A percentile compares a stretch with the other conserved stretches of the same genome.
phyloP scores from a whole-genome alignment of 257 asterid genomes.

The Oldenlandia corymbosa region DNA sequence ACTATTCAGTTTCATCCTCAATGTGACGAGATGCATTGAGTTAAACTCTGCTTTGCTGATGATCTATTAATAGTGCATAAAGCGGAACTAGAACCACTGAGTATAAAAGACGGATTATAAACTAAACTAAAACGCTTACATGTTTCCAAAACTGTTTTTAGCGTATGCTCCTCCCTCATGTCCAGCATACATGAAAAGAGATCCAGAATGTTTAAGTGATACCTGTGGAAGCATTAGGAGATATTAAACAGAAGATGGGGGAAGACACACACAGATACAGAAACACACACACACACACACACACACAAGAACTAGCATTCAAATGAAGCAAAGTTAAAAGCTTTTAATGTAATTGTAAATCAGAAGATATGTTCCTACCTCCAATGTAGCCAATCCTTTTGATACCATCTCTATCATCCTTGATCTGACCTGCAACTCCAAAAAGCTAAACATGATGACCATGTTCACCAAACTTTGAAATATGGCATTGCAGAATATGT shows the following conservation, averaged over 20 bases:
- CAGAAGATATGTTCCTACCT: constrained; percentile 41
- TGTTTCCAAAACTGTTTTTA: constrained; percentile 88
- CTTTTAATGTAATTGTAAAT: constrained; percentile 10
- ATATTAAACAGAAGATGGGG: constrained; percentile 7
- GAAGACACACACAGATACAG: too few relatives aligned
- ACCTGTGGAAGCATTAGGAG: constrained; percentile 44
- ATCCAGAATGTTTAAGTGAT: constrained; percentile 95
- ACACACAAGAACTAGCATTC: too few relatives aligned
- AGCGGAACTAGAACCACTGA: too few relatives aligned
- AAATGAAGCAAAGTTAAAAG: constrained; percentile 8
- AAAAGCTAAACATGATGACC: background rate
- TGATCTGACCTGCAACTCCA: constrained; percentile 51
- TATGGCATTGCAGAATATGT: background rate
- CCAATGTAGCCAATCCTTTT: constrained; percentile 81
- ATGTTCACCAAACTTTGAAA: constrained; percentile 3
- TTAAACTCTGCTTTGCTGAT: too few relatives aligned
- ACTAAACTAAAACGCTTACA: constrained; percentile 47
- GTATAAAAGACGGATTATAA: too few relatives aligned
- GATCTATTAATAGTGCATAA: too few relatives aligned
- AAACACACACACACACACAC: too few relatives aligned
- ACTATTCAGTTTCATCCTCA: too few relatives aligned
- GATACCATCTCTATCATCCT: constrained; percentile 93
- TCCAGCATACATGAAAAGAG: constrained; percentile 99
- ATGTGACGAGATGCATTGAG: too few relatives aligned
- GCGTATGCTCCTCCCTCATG: constrained; percentile 97